Conservation (phyloP, 257 asterid genomes). For the Solanum pinnatisectum region DNA sequence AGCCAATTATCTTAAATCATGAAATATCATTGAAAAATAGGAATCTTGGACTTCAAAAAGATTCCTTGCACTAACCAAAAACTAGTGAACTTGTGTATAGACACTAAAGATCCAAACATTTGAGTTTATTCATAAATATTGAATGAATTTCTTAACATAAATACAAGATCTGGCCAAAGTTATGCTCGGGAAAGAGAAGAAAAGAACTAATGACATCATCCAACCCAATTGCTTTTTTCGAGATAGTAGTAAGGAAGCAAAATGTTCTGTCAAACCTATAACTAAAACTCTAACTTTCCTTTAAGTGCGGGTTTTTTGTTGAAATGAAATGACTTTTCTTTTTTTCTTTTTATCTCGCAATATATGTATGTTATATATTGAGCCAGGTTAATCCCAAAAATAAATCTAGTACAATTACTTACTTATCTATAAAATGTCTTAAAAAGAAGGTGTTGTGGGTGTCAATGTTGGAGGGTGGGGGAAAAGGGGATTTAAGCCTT, state of each 20-base stretch:
- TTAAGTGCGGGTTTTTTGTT: background rate
- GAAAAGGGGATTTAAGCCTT: background rate
- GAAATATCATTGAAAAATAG: background rate
- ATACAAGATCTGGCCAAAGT: no score
- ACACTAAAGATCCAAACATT: background rate
- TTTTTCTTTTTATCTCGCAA: background rate
- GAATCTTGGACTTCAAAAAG: background rate
- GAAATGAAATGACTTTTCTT: background rate
- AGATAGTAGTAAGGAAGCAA: no score
- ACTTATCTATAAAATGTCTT: background rate
- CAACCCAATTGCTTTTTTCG: no score
- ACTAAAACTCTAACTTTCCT: background rate
- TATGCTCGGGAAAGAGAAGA: background rate
- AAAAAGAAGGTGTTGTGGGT: background rate
- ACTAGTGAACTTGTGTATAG: background rate
- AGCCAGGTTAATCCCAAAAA: background rate
- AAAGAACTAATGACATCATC: background rate
- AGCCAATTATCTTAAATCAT: background rate
- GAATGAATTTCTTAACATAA: background rate
- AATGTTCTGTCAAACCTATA: fast-evolving
- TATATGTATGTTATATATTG: background rate
- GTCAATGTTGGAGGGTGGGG: background rate
- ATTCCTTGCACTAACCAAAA: background rate
- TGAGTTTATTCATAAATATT: background rate
- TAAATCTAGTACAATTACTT: background rate